A percentile compares a stretch with the other conserved stretches of the same genome.
phyloP scores from a whole-genome alignment of 768 basidiomycete genomes.

The Serpula lacrymans region DNA sequence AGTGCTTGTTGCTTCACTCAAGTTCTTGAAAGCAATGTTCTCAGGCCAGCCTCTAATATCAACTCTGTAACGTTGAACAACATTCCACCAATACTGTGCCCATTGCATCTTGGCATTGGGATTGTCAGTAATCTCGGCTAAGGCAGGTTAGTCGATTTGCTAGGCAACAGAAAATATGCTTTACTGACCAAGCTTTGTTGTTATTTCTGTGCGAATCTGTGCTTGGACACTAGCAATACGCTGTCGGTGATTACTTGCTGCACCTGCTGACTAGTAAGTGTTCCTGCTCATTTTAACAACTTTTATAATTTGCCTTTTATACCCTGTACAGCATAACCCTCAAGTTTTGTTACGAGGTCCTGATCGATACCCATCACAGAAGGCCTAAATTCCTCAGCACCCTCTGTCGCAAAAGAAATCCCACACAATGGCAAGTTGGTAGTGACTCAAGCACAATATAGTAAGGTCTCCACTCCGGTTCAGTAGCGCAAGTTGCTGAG shows the following conservation, averaged over 20 bases:
- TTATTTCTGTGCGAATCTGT: too few relatives aligned
- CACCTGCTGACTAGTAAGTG: too few relatives aligned
- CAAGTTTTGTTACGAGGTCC: conserved; percentile 9
- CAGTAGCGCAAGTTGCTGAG: not conserved
- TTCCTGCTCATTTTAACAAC: too few relatives aligned
- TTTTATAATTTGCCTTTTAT: too few relatives aligned
- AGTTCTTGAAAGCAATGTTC: conserved; percentile 14
- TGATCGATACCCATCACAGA: conserved; percentile 7
- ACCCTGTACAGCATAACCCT: conserved; percentile 9
- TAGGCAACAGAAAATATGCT: too few relatives aligned
- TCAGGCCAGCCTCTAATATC: conserved; percentile 15
- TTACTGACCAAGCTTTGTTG: too few relatives aligned
- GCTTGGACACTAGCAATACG: too few relatives aligned
- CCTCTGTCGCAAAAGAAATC: conserved; percentile 3
- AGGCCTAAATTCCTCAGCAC: conserved; percentile 2
- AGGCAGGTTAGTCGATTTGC: too few relatives aligned
- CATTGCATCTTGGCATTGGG: conserved; percentile 11
- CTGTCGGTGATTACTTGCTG: too few relatives aligned
- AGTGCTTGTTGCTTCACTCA: conserved; percentile 9
- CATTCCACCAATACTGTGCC: conserved; percentile 13
- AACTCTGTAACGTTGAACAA: conserved; percentile 10
- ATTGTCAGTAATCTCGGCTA: too few relatives aligned
- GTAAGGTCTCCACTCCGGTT: conserved; percentile 3
- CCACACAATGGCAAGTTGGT: conserved; percentile 5
- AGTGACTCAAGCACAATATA: not conserved